These are phyloP conservation scores for Chaetomiaceae sp. DNA, from an alignment of 2,329 filamentous ascomycete species.

Conservation along the genomic window DNA sequence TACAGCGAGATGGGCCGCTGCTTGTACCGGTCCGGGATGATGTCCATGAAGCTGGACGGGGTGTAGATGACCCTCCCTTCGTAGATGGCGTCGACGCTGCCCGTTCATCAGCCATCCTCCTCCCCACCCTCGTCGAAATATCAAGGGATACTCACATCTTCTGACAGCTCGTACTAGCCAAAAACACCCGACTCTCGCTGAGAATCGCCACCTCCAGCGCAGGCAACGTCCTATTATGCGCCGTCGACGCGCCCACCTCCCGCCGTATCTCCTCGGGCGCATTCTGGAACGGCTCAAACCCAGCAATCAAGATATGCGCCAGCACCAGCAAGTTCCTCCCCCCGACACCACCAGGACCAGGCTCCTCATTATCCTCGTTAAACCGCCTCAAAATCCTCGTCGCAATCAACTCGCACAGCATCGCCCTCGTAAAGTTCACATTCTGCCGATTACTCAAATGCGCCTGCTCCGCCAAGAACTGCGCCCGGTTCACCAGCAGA, in stretches of 20 bases:
- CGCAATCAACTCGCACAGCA: slow-evolving; percentile 75
- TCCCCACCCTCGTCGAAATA: neutral
- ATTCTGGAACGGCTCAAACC: slow-evolving; percentile 82
- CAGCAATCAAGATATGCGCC: slow-evolving; percentile 74
- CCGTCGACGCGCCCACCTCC: slow-evolving; percentile 48
- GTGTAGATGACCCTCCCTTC: slow-evolving; percentile 77
- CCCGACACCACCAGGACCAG: slow-evolving; percentile 56
- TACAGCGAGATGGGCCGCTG: slow-evolving; percentile 77
- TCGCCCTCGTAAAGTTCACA: slow-evolving; percentile 72
- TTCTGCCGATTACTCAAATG: slow-evolving; percentile 75
- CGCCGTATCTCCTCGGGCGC: slow-evolving; percentile 63
- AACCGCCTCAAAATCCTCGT: slow-evolving; percentile 73
- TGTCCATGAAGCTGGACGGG: slow-evolving; percentile 74
- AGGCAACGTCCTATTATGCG: slow-evolving; percentile 60
- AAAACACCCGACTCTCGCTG: slow-evolving; percentile 73
- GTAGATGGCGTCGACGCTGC: slow-evolving; percentile 70
- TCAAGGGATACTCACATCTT: slow-evolving; percentile 51
- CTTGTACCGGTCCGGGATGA: slow-evolving; percentile 83
- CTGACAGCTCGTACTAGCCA: slow-evolving; percentile 73
- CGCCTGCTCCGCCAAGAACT: slow-evolving; percentile 74
- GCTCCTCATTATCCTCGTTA: slow-evolving; percentile 64
- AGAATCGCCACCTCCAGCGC: slow-evolving; percentile 80
- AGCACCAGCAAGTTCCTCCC: slow-evolving; percentile 68
- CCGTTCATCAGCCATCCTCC: neutral
- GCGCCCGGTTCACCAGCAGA: slow-evolving; percentile 73